Evolutionary conservation across 2,329 filamentous ascomycete species (phyloP).

Genomic region (Phaeoacremonium minimum): DNA sequence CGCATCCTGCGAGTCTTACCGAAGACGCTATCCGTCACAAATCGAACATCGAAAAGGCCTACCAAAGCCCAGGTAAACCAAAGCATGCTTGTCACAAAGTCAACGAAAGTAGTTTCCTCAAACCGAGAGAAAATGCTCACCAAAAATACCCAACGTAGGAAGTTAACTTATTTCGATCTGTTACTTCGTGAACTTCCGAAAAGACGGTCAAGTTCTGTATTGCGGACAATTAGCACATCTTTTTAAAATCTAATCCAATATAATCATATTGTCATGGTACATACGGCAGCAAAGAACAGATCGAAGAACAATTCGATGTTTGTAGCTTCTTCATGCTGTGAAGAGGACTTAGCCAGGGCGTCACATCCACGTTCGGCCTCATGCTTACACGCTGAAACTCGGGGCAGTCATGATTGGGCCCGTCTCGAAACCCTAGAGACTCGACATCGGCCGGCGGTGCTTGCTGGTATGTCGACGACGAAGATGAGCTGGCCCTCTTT

Average conservation of each 20-base stretch:
- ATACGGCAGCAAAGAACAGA: constrained; percentile 4
- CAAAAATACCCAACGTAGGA: constrained; percentile 30
- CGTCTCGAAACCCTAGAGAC: background rate
- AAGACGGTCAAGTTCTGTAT: constrained; percentile 4
- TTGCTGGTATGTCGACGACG: background rate
- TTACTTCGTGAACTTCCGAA: constrained; percentile 23
- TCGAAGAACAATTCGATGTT: constrained; percentile 1
- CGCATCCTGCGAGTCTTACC: background rate
- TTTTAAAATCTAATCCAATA: too few species aligned
- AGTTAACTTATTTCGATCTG: constrained; percentile 23
- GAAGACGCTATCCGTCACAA: constrained; percentile 60
- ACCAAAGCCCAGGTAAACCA: constrained; percentile 69
- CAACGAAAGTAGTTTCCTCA: background rate
- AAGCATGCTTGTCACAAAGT: constrained; percentile 35
- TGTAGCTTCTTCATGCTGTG: background rate
- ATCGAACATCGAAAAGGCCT: constrained; percentile 62
- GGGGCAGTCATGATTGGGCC: background rate
- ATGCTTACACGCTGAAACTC: background rate
- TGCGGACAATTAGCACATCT: too few species aligned
- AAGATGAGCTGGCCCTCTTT: background rate
- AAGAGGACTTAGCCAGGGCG: background rate
- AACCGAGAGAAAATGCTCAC: constrained; percentile 11
- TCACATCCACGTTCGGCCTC: background rate
- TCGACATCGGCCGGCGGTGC: background rate
- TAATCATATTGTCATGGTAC: too few species aligned